Evolutionary conservation across 73 alveolate genomes (phyloP).

Genomic region (Loxodes magnus): DNA sequence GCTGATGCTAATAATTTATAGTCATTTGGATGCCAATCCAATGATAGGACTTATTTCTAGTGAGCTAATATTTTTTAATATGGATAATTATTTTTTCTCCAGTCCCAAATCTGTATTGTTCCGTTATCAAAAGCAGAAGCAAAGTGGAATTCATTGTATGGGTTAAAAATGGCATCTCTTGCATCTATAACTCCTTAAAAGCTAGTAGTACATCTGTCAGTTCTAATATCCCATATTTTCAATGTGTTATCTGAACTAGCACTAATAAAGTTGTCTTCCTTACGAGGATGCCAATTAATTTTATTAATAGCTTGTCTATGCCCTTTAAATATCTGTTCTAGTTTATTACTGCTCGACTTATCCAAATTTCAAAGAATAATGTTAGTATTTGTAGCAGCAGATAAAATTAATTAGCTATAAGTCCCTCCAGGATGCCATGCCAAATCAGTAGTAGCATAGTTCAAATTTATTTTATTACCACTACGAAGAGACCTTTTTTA

Average conservation of each 20-base stretch:
- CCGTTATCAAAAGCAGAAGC: conserved; percentile 14
- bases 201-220: background rate
- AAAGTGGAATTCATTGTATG: background rate
- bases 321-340: conserved; percentile 1
- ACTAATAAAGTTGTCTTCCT: background rate
- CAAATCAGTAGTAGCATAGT: background rate
- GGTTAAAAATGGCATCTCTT: conserved; percentile 7
- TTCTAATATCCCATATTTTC: conserved; percentile 5
- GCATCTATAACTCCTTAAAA: conserved; percentile 5
- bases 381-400: conserved; percentile 12
- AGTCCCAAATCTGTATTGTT: conserved; percentile 1
- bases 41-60: background rate
- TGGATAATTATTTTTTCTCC: background rate
- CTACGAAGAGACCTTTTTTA: too few species aligned
- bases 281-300: conserved; percentile 6
- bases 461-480: conserved; percentile 1
- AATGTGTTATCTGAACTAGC: conserved; percentile 2
- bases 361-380: conserved; percentile 9
- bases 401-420: background rate
- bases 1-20: conserved; percentile 5
- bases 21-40: conserved; percentile 12
- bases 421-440: conserved; percentile 15
- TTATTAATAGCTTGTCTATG: background rate
- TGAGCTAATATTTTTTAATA: conserved; percentile 7
- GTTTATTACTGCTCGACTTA: background rate